These are phyloP conservation scores for Colletotrichum godetiae DNA, from an alignment of 2,329 filamentous ascomycete genomes.

Conservation along the genomic window DNA sequence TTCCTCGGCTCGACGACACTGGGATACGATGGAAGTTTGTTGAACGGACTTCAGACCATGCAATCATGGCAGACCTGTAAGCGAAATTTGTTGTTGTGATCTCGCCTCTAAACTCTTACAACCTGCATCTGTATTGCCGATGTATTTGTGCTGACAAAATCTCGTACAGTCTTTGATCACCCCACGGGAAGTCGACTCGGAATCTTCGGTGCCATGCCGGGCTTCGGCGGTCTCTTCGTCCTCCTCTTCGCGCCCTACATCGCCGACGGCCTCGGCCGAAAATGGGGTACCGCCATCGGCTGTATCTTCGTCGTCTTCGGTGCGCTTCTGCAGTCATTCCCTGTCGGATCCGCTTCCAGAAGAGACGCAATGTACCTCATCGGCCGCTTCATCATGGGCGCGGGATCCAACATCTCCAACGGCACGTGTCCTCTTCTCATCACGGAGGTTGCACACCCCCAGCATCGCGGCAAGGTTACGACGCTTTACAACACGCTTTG, in stretches of 20 bases:
- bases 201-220: constrained; percentile 59
- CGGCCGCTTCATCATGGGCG: constrained; percentile 65
- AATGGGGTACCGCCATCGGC: constrained; percentile 58
- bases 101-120: no score
- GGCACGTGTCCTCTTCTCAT: constrained; percentile 59
- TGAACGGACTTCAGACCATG: constrained; percentile 60
- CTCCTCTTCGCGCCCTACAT: constrained; percentile 59
- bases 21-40: constrained; percentile 57
- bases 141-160: not conserved
- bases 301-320: constrained; percentile 61
- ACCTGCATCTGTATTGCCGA: not conserved
- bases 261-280: constrained; percentile 56
- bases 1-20: constrained; percentile 47
- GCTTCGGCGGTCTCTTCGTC: constrained; percentile 57
- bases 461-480: constrained; percentile 59
- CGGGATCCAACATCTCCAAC: constrained; percentile 60
- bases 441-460: constrained; percentile 61
- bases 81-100: constrained; percentile 23
- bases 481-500: constrained; percentile 62
- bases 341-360: constrained; percentile 46
- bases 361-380: constrained; percentile 53
- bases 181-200: constrained; percentile 49
- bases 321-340: constrained; percentile 53
- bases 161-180: constrained; percentile 45
- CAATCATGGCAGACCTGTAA: constrained; percentile 53